Evolutionary conservation across 2,329 filamentous ascomycete species (phyloP).

Genomic region (Thielaviopsis ethacetica): DNA sequence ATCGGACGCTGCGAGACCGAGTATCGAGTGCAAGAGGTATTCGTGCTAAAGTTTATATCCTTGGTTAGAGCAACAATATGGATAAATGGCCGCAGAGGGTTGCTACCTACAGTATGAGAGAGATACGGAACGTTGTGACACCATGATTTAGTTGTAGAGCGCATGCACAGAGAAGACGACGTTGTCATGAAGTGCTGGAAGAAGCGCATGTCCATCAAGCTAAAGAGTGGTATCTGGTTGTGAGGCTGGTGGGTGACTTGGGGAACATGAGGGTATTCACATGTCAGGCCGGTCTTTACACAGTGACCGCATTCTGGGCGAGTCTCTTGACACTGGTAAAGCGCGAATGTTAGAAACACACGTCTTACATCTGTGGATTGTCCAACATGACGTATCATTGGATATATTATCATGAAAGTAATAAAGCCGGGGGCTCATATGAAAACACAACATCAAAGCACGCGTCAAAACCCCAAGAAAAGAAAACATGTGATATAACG

Average conservation of each 20-base stretch:
- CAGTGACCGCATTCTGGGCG: slow-evolving; percentile 47
- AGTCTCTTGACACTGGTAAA: slow-evolving; percentile 44
- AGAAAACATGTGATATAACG: neutral
- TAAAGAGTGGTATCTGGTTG: slow-evolving; percentile 41
- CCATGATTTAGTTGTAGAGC: slow-evolving; percentile 51
- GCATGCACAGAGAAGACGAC: slow-evolving; percentile 46
- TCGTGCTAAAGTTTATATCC: slow-evolving; percentile 29
- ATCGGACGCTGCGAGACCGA: slow-evolving; percentile 51
- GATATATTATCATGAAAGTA: too few species aligned
- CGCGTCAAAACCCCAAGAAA: neutral
- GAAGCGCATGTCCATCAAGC: slow-evolving; percentile 48
- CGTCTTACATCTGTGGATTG: too few species aligned
- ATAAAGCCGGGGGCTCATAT: too few species aligned
- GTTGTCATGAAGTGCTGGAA: slow-evolving; percentile 50
- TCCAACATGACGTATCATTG: too few species aligned
- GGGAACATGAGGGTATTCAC: slow-evolving; percentile 41
- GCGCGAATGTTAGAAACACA: too few species aligned
- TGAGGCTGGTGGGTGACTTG: slow-evolving; percentile 38
- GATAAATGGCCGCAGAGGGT: neutral
- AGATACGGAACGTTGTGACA: slow-evolving; percentile 49
- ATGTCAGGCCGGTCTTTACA: slow-evolving; percentile 42
- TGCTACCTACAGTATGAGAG: slow-evolving; percentile 41
- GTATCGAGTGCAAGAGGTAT: slow-evolving; percentile 54
- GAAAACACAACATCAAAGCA: too few species aligned
- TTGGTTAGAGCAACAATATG: slow-evolving; percentile 7